Base-by-base conservation (phyloP, 176 grass and related monocot genomes). In the Phoenix roebelenii region DNA sequence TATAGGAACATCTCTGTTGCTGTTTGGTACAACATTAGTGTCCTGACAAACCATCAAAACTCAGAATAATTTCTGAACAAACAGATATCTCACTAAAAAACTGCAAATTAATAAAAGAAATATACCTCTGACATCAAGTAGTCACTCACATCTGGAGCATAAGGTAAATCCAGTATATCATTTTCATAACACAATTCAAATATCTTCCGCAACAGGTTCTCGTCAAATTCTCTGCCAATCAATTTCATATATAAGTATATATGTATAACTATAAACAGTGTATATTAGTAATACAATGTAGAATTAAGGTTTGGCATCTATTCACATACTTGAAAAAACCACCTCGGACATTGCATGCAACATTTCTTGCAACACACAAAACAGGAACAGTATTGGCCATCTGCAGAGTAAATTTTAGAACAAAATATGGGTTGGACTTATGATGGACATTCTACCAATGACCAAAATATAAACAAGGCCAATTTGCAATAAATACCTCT, bases 311-410 rank as follows among this genome's bases (percentile, higher is more conserved):
- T 44, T 3, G 2, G 12, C 10, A 44, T 44, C 10, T 61, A 55
- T 65, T 61, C 19, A 79, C 80, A 39, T 72, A 95, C 91, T 83
- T 95, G 78, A 98, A 98, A 81, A 98, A 92, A 7, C 94, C 88
- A 73, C 88, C 88, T 78, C 88, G 85, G 35, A 92, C 82, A 89
- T 83, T 98, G 79, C 94, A 92, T 60, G 94, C 94, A 57, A 98
- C 88, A 83, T 98, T 98, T 73, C 94, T 92, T 53, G 94, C 84
- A 67, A 98, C 94, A 83, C 94, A 98, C 24, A 98, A 82, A 50
- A 92, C 88, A 25, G 88, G 94, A 74, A 92, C 87, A 71, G 74
- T 85, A 72, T 70, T 79, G 59, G 94, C 79, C 73, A 82, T 98
- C 94, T 95, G 75, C 56, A 76, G 14, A 72, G 52, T 49, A 51